A percentile compares a stretch with the other conserved stretches of the same genome.
phyloP scores from a whole-genome alignment of 805 yeast genomes.

The Barnettozyma californica region DNA sequence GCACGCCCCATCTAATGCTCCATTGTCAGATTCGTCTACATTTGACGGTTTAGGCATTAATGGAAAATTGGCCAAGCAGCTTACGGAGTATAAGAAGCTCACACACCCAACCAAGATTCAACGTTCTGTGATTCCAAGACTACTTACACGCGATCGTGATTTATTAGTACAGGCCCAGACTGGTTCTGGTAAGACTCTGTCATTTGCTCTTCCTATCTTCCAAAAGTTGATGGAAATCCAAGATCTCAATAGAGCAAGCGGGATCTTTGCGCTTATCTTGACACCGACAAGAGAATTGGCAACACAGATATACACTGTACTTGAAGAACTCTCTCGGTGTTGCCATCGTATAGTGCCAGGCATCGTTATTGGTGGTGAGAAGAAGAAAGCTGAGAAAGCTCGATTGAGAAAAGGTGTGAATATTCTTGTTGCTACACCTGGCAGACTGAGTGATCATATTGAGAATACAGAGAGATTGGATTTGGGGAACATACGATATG shows the following conservation, averaged over 20 bases:
- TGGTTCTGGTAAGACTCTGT: slow-evolving; percentile 94
- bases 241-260: slow-evolving; percentile 54
- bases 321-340: slow-evolving; percentile 65
- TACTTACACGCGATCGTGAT: slow-evolving; percentile 46
- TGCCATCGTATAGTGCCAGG: slow-evolving; percentile 93
- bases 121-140: slow-evolving; percentile 66
- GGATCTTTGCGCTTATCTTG: slow-evolving; percentile 82
- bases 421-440: slow-evolving; percentile 96
- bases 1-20: slow-evolving; percentile 77
- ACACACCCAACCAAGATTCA: slow-evolving; percentile 83
- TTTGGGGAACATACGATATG: slow-evolving; percentile 69
- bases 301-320: slow-evolving; percentile 77
- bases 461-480: slow-evolving; percentile 80
- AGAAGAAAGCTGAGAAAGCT: slow-evolving; percentile 95
- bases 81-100: slow-evolving; percentile 51
- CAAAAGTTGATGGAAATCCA: slow-evolving; percentile 59
- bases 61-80: slow-evolving; percentile 44
- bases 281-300: slow-evolving; percentile 97
- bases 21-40: slow-evolving; percentile 56
- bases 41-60: slow-evolving; percentile 71
- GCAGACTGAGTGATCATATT: slow-evolving; percentile 90
- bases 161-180: slow-evolving; percentile 94
- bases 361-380: slow-evolving; percentile 95
- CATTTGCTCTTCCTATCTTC: slow-evolving; percentile 80
- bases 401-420: slow-evolving; percentile 93